These are phyloP conservation scores for Arctium lappa DNA, from an alignment of 129 eudicot genomes.

Conservation along the genomic window DNA sequence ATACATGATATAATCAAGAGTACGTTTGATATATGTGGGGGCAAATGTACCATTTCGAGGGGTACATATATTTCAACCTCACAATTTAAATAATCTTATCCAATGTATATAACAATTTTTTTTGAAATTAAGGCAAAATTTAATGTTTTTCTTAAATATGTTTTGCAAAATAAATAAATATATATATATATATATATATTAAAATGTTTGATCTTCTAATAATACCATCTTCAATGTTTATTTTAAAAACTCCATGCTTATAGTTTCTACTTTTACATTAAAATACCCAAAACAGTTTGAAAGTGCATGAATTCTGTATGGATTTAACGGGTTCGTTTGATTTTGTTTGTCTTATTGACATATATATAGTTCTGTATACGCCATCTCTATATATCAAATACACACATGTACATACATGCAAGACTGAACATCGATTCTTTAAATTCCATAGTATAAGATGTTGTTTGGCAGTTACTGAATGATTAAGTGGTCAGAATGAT, in stretches of 20 bases:
- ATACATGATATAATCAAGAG: not conserved
- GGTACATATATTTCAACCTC: constrained; percentile 9
- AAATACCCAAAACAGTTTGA: not conserved
- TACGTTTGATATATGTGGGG: constrained; percentile 12
- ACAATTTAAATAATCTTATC: constrained; percentile 18
- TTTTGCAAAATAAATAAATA: no score
- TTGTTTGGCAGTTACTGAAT: no score
- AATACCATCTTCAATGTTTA: no score
- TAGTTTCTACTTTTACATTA: not conserved
- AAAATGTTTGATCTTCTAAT: no score
- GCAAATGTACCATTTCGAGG: constrained; percentile 1
- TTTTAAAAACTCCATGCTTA: not conserved
- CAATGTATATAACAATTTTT: not conserved
- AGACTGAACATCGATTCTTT: not conserved
- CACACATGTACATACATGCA: not conserved
- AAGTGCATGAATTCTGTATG: no score
- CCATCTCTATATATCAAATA: not conserved
- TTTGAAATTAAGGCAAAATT: no score
- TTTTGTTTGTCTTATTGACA: not conserved
- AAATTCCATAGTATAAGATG: no score
- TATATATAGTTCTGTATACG: not conserved
- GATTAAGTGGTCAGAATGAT: no score
- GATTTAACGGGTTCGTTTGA: not conserved
- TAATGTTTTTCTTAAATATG: no score
- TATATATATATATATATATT: no score